A percentile compares a stretch with the other conserved stretches of the same genome.
Evolutionary conservation across 139 green algal species (phyloP).

Genomic region (Chlamydomonas sphaeroides): DNA sequence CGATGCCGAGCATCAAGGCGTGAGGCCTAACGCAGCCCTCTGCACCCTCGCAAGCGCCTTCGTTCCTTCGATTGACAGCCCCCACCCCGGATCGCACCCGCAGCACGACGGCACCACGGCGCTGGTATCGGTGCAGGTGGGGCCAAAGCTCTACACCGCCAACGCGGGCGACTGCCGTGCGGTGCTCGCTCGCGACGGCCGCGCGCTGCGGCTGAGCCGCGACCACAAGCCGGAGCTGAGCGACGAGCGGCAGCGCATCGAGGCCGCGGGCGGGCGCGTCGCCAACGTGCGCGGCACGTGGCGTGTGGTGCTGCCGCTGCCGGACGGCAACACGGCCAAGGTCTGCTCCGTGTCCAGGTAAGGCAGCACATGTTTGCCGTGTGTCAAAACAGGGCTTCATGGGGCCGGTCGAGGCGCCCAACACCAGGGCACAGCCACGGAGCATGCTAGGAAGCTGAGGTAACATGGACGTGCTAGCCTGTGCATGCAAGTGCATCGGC

Average conservation of each 20-base stretch:
- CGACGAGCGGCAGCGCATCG: constrained; percentile 60
- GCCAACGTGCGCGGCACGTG: constrained; percentile 43
- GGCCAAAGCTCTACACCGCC: constrained; percentile 46
- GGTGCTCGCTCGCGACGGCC: constrained; percentile 60
- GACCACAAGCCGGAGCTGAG: constrained; percentile 79
- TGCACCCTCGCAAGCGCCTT: too few species aligned
- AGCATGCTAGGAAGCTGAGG: too few species aligned
- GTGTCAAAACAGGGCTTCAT: too few species aligned
- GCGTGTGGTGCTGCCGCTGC: constrained; percentile 44
- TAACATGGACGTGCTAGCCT: too few species aligned
- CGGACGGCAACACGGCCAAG: constrained; percentile 27
- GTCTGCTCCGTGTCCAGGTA: constrained; percentile 55
- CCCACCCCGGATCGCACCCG: neutral
- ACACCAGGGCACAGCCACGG: too few species aligned
- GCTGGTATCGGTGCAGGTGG: constrained; percentile 50
- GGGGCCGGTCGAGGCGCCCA: too few species aligned
- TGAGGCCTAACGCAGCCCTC: too few species aligned
- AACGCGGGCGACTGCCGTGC: constrained; percentile 70
- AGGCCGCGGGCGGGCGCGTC: constrained; percentile 58
- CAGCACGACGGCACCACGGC: constrained; percentile 59
- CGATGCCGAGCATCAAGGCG: too few species aligned
- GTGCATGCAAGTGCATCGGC: too few species aligned
- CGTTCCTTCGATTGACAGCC: too few species aligned
- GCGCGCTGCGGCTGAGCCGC: constrained; percentile 62
- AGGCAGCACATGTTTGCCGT: too few species aligned